A percentile compares a stretch with the other conserved stretches of the same genome.
Conservation (phyloP, 2,329 filamentous ascomycete species). For the Cladosporium cucumerinum region DNA sequence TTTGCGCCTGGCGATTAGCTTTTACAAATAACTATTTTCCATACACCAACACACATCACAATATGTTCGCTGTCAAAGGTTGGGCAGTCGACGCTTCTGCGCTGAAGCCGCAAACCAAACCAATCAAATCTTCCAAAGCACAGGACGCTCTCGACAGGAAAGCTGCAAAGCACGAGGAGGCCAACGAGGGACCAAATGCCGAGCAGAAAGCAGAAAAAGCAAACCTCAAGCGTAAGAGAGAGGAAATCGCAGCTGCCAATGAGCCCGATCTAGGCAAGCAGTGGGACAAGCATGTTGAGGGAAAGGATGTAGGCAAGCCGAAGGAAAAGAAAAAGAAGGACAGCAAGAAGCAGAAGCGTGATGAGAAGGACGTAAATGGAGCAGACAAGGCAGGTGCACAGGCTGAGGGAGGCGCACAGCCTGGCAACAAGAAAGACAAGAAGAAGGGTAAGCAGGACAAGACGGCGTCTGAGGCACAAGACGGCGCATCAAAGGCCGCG, state of each 20-base stretch:
- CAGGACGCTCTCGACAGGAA: constrained; percentile 32
- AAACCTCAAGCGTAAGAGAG: constrained; percentile 28
- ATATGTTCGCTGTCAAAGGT: constrained; percentile 89
- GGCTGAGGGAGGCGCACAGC: not conserved
- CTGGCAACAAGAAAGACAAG: constrained; percentile 14
- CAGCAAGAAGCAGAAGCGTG: constrained; percentile 27
- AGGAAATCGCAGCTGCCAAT: constrained; percentile 50
- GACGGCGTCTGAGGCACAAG: not conserved
- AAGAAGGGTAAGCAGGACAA: constrained; percentile 20
- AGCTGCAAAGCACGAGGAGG: constrained; percentile 54
- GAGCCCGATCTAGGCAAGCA: constrained; percentile 70
- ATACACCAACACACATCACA: not conserved
- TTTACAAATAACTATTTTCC: not conserved
- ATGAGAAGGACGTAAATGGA: constrained; percentile 18
- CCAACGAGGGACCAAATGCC: constrained; percentile 31
- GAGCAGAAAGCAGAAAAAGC: constrained; percentile 11
- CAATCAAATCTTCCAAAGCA: constrained; percentile 32
- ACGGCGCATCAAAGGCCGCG: constrained; percentile 3
- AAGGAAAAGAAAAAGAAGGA: constrained; percentile 35
- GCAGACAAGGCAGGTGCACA: not conserved
- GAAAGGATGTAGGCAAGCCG: constrained; percentile 46
- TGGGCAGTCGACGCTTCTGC: constrained; percentile 76
- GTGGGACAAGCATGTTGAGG: constrained; percentile 77
- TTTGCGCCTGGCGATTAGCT: constrained; percentile 7
- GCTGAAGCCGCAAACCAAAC: constrained; percentile 66